Evolutionary conservation across 139 green algal species (phyloP).

Genomic region (Tetraselmis striata): DNA sequence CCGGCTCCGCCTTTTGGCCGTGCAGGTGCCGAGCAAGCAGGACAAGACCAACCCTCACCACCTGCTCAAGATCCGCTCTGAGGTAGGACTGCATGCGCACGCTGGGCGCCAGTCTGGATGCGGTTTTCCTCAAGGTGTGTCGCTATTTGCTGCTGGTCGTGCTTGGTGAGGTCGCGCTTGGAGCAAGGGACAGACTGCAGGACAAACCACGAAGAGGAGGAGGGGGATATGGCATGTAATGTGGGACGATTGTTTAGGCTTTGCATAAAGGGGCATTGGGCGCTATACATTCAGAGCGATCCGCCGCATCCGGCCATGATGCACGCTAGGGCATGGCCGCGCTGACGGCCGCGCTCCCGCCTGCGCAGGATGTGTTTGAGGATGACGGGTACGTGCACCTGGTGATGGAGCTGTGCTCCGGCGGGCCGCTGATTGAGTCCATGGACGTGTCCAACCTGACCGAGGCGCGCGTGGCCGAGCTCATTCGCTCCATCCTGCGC

Average conservation of each 20-base stretch:
- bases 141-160: background rate
- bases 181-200: too few relatives aligned
- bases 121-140: constrained; percentile 64
- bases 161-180: too few relatives aligned
- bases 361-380: constrained; percentile 60
- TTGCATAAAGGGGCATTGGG: too few relatives aligned
- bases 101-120: constrained; percentile 72
- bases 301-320: too few relatives aligned
- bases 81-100: constrained; percentile 90
- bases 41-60: constrained; percentile 69
- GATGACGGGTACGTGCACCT: constrained; percentile 54
- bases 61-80: constrained; percentile 84
- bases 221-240: too few relatives aligned
- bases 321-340: too few relatives aligned
- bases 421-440: constrained; percentile 19
- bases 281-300: too few relatives aligned
- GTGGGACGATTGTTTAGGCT: too few relatives aligned
- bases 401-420: constrained; percentile 70
- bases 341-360: constrained; percentile 54
- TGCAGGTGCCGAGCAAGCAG: constrained; percentile 35
- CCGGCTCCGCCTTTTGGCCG: background rate
- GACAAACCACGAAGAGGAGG: too few relatives aligned
- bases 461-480: constrained; percentile 32
- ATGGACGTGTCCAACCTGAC: background rate
- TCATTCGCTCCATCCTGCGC: constrained; percentile 48